These are phyloP conservation scores for Calonectria ilicicola DNA, from an alignment of 2,329 filamentous ascomycete genomes.

Conservation along the genomic window DNA sequence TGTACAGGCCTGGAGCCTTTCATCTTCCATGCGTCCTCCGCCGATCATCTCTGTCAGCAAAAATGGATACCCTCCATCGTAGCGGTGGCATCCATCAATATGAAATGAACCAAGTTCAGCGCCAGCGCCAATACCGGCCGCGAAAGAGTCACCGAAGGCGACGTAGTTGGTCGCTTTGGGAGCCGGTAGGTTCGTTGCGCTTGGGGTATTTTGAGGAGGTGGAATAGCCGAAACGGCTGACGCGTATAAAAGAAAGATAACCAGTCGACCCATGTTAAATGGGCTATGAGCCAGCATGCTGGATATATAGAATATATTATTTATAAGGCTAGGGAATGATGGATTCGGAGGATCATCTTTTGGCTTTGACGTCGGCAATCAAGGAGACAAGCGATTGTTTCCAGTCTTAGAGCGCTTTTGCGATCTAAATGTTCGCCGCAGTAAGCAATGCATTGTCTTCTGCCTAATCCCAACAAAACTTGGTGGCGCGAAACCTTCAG, in stretches of 20 bases:
- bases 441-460: background rate
- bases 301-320: no score
- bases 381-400: background rate
- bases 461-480: background rate
- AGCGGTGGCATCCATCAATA: slow-evolving; percentile 11
- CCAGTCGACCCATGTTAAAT: background rate
- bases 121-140: slow-evolving; percentile 7
- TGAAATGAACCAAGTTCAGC: background rate
- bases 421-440: background rate
- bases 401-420: background rate
- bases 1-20: background rate
- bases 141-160: slow-evolving; percentile 7
- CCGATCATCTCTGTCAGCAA: background rate
- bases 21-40: background rate
- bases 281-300: background rate
- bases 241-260: background rate
- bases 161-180: background rate
- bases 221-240: background rate
- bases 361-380: background rate
- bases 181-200: background rate
- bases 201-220: background rate
- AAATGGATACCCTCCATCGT: background rate
- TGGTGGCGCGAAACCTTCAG: background rate
- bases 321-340: background rate
- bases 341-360: background rate